phyloP scores from a whole-genome alignment of 2,329 filamentous ascomycete species.

The Dendryphion nanum region DNA sequence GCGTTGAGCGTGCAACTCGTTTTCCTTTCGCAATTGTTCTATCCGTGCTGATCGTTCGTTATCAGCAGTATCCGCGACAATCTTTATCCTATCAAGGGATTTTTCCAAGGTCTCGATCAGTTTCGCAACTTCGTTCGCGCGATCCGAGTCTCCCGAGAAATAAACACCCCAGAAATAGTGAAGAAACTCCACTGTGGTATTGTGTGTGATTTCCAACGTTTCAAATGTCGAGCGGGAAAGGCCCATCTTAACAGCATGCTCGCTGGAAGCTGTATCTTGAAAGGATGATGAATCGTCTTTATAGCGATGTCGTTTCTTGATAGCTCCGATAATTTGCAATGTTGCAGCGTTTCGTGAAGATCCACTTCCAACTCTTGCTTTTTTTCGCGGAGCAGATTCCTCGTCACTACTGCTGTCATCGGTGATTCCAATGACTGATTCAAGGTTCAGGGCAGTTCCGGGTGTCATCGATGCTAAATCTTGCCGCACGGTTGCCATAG shows the following conservation, averaged over 20 bases:
- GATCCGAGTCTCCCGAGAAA: slow-evolving; percentile 79
- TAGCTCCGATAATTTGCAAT: slow-evolving; percentile 63
- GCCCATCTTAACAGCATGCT: slow-evolving; percentile 29
- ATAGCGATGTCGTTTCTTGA: slow-evolving; percentile 61
- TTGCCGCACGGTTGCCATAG: slow-evolving; percentile 62
- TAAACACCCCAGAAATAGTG: slow-evolving; percentile 96
- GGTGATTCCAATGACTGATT: slow-evolving; percentile 64
- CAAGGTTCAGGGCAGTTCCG: slow-evolving; percentile 51
- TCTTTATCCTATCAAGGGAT: slow-evolving; percentile 74
- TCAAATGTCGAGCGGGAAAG: slow-evolving; percentile 55
- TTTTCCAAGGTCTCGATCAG: slow-evolving; percentile 78
- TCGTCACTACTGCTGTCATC: slow-evolving; percentile 61
- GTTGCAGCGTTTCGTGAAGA: slow-evolving; percentile 64
- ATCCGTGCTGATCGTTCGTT: slow-evolving; percentile 67
- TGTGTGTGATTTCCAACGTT: slow-evolving; percentile 73
- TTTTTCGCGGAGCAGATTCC: slow-evolving; percentile 58
- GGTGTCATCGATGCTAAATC: slow-evolving; percentile 56
- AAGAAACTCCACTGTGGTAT: slow-evolving; percentile 92
- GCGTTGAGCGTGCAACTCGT: slow-evolving; percentile 66
- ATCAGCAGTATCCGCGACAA: slow-evolving; percentile 79
- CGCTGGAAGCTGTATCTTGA: slow-evolving; percentile 19
- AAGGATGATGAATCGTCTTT: slow-evolving; percentile 42
- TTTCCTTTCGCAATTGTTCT: slow-evolving; percentile 65
- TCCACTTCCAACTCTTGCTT: slow-evolving; percentile 66
- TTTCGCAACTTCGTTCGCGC: slow-evolving; percentile 76